Evolutionary conservation across 371 early-diverging fungal species (phyloP), one percentile per base, ranked within the genome.

Genomic region (Syncephalastrum racemosum): DNA sequence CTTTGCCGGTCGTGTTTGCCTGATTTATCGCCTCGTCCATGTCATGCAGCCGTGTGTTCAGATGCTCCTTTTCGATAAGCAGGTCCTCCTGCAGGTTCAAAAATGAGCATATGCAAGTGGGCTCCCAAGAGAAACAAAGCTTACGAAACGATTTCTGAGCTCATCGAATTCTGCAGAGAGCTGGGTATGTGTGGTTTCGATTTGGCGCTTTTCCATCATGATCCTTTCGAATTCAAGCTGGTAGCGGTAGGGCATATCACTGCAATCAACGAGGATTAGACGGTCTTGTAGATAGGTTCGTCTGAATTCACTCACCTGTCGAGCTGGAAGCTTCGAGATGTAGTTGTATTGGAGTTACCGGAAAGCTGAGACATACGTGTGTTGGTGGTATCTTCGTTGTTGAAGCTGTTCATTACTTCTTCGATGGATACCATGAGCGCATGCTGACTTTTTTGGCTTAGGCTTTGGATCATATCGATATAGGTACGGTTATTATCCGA

Each of bases 381-480:
- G 23, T 63, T 63, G 12, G 54, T 48, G 25, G 53, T 56, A 53
- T 74, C 62, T 13, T 70, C 72, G 20, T 64, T 63, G 53, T 77
- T 71, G 50, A 78, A 72, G 60, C 73, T 66, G 27, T 62, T 70
- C 79, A 78, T 78, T 8, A 78, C 66, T 68, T 80, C 74, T 79
- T 96, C 96, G 55, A 97, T 93, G 4, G 90, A 83, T 4, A 92
- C 76, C 98, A 97, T 97, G 54, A 97, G 73, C 5, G 84, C 83
- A 64, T 90, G 89, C 72, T 97, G 98, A 18, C 84, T 82, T 18
- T 79, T 77, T 56, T 85, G 86, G n/a, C 79, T 77, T 42, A 97
- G 67, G 36, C 81, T 70, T 77, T 92, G 93, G 68, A 96, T 97
- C 79, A 87, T 89, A 55, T 82, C 83, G 62, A 97, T 93, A 62